Evolutionary conservation across 2,329 filamentous ascomycete genomes (phyloP), one percentile per base, ranked within the genome.

Genomic region (Cladorrhinum sp.): DNA sequence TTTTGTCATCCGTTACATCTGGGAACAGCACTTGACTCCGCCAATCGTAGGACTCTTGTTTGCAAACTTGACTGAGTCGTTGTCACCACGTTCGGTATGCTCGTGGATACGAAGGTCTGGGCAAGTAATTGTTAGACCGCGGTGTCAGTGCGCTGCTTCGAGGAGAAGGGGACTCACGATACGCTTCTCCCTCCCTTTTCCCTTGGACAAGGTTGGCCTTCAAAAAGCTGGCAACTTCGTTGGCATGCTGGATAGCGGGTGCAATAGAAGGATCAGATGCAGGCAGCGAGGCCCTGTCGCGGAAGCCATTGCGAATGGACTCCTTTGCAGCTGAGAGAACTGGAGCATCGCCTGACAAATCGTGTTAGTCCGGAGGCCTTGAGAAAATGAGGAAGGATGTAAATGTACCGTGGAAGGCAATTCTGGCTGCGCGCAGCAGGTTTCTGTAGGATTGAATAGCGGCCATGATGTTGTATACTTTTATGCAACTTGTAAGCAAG

Each of bases 131-230:
- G 55, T 64, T 24, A 62, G 61, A n/a, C 24, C n/a, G 12, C 26
- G 6, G 24, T 23, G 26, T 3, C 46, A 55, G 21, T 59, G 56
- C 60, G 58, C 30, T 46, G 23, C 62, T 62, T 52, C 59, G 49
- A 28, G 9, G 51, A 30, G 12, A 62, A 59, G 59, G 39, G 1
- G 7, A 62, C 65, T 46, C 42, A 69, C 69, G 68, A 55, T 70
- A 71, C 12, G 53, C 61, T 28, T 66, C 63, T 8, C 66, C 68
- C 21, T 69, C 64, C 60, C 63, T 64, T 67, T 83, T 78, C 6
- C 94, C 95, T 74, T 99, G 95, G 2, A 99, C 93, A 2, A 99
- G 80, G 70, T 98, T 98, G 72, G 91, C 81, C 66, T 86, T 80
- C 63, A 99, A 73, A 60, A 98, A 88, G 65, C 83, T 82, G 2